Evolutionary conservation across 805 yeast genomes (phyloP), one percentile per base, ranked within the genome.

Genomic region (Metschnikowia lunata): DNA sequence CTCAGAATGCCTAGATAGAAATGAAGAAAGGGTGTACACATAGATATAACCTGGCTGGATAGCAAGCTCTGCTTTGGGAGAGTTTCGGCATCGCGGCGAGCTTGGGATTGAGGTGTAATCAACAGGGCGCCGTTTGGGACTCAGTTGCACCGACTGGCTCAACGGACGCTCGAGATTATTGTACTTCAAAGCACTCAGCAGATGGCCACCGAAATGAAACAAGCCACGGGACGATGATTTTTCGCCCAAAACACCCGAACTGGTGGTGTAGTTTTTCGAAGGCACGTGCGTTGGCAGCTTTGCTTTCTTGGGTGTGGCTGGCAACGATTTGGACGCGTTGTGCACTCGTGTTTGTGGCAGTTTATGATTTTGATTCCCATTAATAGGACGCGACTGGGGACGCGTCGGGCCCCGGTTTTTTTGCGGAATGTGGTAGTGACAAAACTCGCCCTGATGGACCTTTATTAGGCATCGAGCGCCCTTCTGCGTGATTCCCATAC

Each of bases 1-100:
- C 27, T 58, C 59, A 13, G 41, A 39, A 9, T 49, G 42, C 8
- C 64, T 66, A 3, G 48, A 33, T 14, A 74, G 50, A 43, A 78
- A 63, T 38, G 68, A 71, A 2, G 57, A 49, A 34, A 76, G 57
- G 0, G 83, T 78, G 55, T 76, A 79, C 0, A 78, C 66, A 50
- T 79, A 79, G 27, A 79, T 74, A 54, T 52, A 67, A 0, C 83
- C 83, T 1, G 58, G 47, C 30, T 35, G 47, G 29, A 44, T 39
- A 14, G 43, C 43, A 14, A 36, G 37, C 40, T 44, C 47, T 5
- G 36, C 43, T 31, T 39, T 43, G 6, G 47, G 47, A 26, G 43
- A 39, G 31, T 43, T 11, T 11, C 47, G 13, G 29, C 12, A 23
- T 27, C 46, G 50, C 11, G 40, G 36, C 15, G 45, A 45, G 39